Conservation (phyloP, 2,329 filamentous ascomycete genomes). For the Pseudocercospora musae region DNA sequence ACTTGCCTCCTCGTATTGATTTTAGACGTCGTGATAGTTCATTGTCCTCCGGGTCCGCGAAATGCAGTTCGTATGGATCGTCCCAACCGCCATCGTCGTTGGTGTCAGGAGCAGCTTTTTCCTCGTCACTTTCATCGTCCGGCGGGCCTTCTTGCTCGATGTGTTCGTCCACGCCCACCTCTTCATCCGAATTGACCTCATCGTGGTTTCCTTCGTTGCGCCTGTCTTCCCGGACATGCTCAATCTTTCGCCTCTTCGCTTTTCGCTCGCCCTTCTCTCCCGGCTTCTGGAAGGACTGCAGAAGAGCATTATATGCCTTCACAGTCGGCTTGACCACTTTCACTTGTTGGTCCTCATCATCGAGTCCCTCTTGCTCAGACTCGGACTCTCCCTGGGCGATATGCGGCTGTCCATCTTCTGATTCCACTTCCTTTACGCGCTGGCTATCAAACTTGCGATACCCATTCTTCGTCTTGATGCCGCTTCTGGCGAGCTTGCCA, state of each 20-base stretch:
- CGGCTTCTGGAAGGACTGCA: slow-evolving; percentile 52
- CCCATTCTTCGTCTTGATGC: slow-evolving; percentile 32
- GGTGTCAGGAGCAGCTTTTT: slow-evolving; percentile 2
- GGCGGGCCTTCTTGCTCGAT: slow-evolving; percentile 52
- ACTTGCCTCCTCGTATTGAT: slow-evolving; percentile 47
- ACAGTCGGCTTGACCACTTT: slow-evolving; percentile 28
- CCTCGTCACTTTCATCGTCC: slow-evolving; percentile 18
- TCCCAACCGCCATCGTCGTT: slow-evolving; percentile 22
- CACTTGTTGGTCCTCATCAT: slow-evolving; percentile 34
- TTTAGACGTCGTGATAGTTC: slow-evolving; percentile 53
- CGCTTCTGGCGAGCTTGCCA: slow-evolving; percentile 31
- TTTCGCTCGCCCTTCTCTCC: slow-evolving; percentile 42
- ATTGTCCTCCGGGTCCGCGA: slow-evolving; percentile 64
- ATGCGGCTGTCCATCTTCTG: slow-evolving; percentile 23
- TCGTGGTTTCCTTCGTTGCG: slow-evolving; percentile 45
- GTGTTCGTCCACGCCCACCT: slow-evolving; percentile 25
- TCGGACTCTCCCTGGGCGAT: slow-evolving; percentile 24
- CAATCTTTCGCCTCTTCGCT: slow-evolving; percentile 54
- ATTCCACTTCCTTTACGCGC: slow-evolving; percentile 32
- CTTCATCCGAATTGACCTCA: slow-evolving; percentile 41
- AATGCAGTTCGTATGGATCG: slow-evolving; percentile 78
- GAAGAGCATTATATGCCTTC: slow-evolving; percentile 54
- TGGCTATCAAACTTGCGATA: slow-evolving; percentile 37
- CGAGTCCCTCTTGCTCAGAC: slow-evolving; percentile 23
- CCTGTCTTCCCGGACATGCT: slow-evolving; percentile 35